These are phyloP conservation scores for Cystobasidium onofrii DNA, from an alignment of 768 basidiomycete genomes.

Conservation along the genomic window DNA sequence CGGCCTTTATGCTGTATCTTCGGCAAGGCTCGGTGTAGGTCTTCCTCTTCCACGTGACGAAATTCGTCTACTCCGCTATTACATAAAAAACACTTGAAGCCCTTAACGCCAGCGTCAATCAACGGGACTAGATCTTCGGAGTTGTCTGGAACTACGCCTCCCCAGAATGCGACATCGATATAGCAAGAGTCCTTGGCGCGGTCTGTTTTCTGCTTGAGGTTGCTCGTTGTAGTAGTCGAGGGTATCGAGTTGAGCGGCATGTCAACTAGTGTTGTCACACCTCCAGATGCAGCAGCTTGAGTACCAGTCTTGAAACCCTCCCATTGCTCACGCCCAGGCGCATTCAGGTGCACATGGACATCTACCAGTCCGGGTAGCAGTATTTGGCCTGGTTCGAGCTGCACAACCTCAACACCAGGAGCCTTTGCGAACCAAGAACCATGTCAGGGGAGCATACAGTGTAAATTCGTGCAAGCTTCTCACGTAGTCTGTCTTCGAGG, in stretches of 20 bases:
- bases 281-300: conserved; percentile 75
- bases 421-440: neutral
- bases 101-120: conserved; percentile 71
- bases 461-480: neutral
- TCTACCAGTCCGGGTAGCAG: conserved; percentile 74
- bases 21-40: conserved; percentile 63
- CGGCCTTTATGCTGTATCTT: conserved; percentile 54
- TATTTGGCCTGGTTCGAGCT: conserved; percentile 16
- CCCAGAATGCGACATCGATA: conserved; percentile 86
- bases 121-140: conserved; percentile 69
- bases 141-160: conserved; percentile 87
- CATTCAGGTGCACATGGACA: conserved; percentile 42
- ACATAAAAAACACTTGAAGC: conserved; percentile 95
- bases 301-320: conserved; percentile 33
- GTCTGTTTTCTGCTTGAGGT: conserved; percentile 62
- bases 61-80: conserved; percentile 97
- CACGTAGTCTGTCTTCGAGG: conserved; percentile 42
- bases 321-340: conserved; percentile 42
- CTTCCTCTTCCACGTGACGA: conserved; percentile 66
- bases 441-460: neutral
- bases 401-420: conserved; percentile 52
- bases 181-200: conserved; percentile 67
- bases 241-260: conserved; percentile 98
- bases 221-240: conserved; percentile 75
- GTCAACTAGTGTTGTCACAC: conserved; percentile 89